These are phyloP conservation scores for Mollisia scopiformis DNA, from an alignment of 2,329 filamentous ascomycete genomes.

Conservation along the genomic window DNA sequence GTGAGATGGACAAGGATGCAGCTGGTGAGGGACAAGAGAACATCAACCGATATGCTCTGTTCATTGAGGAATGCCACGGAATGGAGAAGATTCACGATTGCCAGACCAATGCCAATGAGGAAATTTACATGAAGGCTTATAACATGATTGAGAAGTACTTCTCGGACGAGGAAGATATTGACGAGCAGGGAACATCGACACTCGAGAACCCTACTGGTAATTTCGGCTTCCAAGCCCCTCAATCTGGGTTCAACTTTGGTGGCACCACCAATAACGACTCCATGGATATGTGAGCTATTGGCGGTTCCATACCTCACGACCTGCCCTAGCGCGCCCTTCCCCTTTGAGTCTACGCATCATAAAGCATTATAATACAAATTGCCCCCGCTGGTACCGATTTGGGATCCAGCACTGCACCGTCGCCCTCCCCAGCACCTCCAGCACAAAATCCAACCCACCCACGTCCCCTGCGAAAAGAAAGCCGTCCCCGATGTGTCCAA, in stretches of 20 bases:
- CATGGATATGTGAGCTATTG: slow-evolving; percentile 69
- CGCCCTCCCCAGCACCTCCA: slow-evolving; percentile 6
- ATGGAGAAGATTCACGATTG: slow-evolving; percentile 99
- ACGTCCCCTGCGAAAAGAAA: slow-evolving; percentile 23
- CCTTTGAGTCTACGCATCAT: slow-evolving; percentile 21
- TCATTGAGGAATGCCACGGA: slow-evolving; percentile 97
- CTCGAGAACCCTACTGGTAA: too few species aligned
- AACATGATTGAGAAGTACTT: slow-evolving; percentile 99
- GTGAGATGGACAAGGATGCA: slow-evolving; percentile 96
- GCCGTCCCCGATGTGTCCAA: slow-evolving; percentile 36
- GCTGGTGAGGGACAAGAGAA: slow-evolving; percentile 72
- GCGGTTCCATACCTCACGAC: slow-evolving; percentile 20
- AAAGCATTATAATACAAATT: slow-evolving; percentile 34
- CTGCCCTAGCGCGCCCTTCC: slow-evolving; percentile 19
- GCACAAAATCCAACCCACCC: slow-evolving; percentile 17
- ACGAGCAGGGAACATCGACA: slow-evolving; percentile 64
- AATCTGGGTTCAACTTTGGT: slow-evolving; percentile 86
- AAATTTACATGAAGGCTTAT: slow-evolving; percentile 99
- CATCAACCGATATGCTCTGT: slow-evolving; percentile 96
- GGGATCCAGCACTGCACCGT: slow-evolving; percentile 3
- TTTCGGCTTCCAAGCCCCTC: slow-evolving; percentile 44
- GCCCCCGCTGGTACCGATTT: slow-evolving; percentile 22
- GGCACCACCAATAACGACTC: slow-evolving; percentile 72
- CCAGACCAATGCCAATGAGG: slow-evolving; percentile 99
- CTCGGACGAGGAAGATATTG: slow-evolving; percentile 91